Conservation (phyloP, 1,284 basidiomycete species). For the Moesziomyces globuligerus region DNA sequence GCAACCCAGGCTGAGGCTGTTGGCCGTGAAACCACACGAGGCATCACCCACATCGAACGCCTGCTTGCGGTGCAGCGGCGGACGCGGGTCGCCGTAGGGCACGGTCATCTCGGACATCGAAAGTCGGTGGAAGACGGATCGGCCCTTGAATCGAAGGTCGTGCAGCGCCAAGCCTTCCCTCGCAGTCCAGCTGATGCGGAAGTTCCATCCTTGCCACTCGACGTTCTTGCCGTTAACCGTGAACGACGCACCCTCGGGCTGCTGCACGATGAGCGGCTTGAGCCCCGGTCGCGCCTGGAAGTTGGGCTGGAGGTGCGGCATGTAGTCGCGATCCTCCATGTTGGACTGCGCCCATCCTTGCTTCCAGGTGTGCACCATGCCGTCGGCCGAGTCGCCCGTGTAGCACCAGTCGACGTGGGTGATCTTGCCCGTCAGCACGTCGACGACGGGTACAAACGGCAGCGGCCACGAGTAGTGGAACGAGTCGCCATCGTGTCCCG, state of each 20-base stretch:
- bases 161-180: slow-evolving; percentile 68
- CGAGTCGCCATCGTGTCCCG: slow-evolving; percentile 40
- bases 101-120: slow-evolving; percentile 70
- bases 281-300: slow-evolving; percentile 29
- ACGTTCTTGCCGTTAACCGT: slow-evolving; percentile 43
- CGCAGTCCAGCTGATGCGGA: slow-evolving; percentile 58
- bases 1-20: slow-evolving; percentile 69
- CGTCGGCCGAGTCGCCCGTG: slow-evolving; percentile 56
- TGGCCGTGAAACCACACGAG: slow-evolving; percentile 69
- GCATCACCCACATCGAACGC: slow-evolving; percentile 71
- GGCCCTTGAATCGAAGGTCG: slow-evolving; percentile 38
- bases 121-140: slow-evolving; percentile 68
- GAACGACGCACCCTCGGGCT: slow-evolving; percentile 58
- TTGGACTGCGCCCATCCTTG: slow-evolving; percentile 58
- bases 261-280: slow-evolving; percentile 51
- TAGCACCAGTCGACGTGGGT: slow-evolving; percentile 56
- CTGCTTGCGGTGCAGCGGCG: slow-evolving; percentile 63
- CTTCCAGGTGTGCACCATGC: slow-evolving; percentile 53
- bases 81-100: slow-evolving; percentile 68
- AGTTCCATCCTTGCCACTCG: slow-evolving; percentile 54
- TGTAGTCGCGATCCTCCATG: slow-evolving; percentile 66
- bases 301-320: slow-evolving; percentile 45
- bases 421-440: slow-evolving; percentile 55
- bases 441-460: slow-evolving; percentile 66
- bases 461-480: slow-evolving; percentile 68